Base-by-base conservation (phyloP, 164 flowering plant genomes). In the Umbilicus rupestris region DNA sequence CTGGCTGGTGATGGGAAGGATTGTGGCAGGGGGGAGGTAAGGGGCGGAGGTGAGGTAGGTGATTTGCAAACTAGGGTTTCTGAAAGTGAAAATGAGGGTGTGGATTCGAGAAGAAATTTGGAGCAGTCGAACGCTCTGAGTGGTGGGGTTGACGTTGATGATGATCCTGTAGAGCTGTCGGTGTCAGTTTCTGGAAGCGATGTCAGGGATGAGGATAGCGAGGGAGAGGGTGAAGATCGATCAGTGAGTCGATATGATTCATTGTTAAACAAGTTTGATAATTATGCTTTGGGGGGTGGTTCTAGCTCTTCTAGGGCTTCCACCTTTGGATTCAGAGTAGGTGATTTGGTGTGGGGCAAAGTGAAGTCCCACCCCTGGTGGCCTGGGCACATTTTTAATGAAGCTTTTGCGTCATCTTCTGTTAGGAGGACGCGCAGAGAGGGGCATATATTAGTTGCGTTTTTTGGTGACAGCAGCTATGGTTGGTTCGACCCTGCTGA, bases 331-430 rank as follows among this genome's bases (percentile, higher is more conserved):
- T 81, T 83, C 46, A 80, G 81, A 62, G 71, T 85, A 20, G 89
- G 92, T 9, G 98, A 95, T 71, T 76, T 92, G 96, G 94, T 90
- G 2, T 92, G 99, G 99, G 97, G 92, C 6, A 95, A 92, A 75
- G 99, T 95, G 41, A 95, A 95, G 57, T 95, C 98, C 2, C 99
- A 95, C 52, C 99, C 99, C 0, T 95, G 99, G 99, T 95, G 99
- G 99, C 98, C 99, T 0, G 99, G 99, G 5, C 90, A 86, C 50
- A 78, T 95, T 6, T 90, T 74, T 39, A 80, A 74, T 65, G 99
- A 88, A 64, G 83, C 84, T 1, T 84, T 92, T 73, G 99, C 94
- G 0, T 62, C 92, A 2, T n/a, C 82, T 3, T 78, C 87, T 0
- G 97, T 92, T 7, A 78, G 88, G 26, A 76, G 88, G 6, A 73